Base-by-base conservation (phyloP, 2,329 filamentous ascomycete genomes). In the Dothideomycetes sp. region DNA sequence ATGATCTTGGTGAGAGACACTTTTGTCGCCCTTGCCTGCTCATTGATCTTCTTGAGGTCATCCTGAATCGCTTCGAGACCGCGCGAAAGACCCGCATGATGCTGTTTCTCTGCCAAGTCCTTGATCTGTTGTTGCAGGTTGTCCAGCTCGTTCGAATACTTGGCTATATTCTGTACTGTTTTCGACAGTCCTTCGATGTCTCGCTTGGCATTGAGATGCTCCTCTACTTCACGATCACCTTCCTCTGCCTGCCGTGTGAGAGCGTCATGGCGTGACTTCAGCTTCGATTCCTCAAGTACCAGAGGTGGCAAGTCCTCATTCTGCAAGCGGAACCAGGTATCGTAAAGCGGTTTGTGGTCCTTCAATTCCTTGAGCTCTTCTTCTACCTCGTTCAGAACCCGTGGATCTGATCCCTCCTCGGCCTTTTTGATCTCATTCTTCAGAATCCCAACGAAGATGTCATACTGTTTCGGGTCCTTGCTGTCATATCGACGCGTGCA, bases 31-130 rank as follows among this genome's bases (percentile, higher is more conserved):
- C 80, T 75, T 48, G 78, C 71, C 53, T 84, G 77, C 44, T 87
- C 84, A 15, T 73, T 73, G 41, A 80, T 70, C 14, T 66, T 62
- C 35, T 77, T 76, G 45, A 87, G 75, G 35, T 87, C 75, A 38
- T 84, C 79, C 50, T 91, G 83, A 38, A 96, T 87, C 48, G 91
- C 84, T 39, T 94, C 84, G 5, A 86, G 72, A 19, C 83, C 84
- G 45, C 84, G 77, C 11, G 75, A 73, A 8, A 70, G 59, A 10
- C 75, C 73, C 18, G 72, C 69, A 11, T 79, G 75, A 52, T 81
- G 77, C 54, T 95, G 83, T 49, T 87, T 86, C 7, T 78, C 77
- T 42, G 76, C 70, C 36, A 94, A 73, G 39, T 83, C 77, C 41
- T 81, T 70, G 36, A 95, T 81, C 56, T 94, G 82, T 30, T 64